These are phyloP conservation scores for Laguncularia racemosa DNA, from an alignment of 345 rosid genomes.

Conservation along the genomic window DNA sequence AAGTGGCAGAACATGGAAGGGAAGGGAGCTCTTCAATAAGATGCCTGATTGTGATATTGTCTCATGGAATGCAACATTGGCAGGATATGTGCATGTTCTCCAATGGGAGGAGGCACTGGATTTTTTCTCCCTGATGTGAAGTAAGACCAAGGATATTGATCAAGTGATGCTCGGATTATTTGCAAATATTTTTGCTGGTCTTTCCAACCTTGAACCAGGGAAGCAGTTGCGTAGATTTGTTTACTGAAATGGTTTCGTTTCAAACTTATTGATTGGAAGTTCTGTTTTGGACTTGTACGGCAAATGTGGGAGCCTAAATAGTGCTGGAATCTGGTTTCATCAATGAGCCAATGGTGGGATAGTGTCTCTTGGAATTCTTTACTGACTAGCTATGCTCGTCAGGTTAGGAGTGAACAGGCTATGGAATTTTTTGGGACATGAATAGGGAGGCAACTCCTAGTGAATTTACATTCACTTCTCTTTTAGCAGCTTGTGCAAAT, in stretches of 20 bases:
- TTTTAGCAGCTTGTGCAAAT: conserved; percentile 72
- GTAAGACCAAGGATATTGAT: conserved; percentile 41
- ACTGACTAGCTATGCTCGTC: conserved; percentile 56
- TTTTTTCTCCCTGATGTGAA: conserved; percentile 42
- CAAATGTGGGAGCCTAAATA: conserved; percentile 46
- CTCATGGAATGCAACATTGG: conserved; percentile 85
- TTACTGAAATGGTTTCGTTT: conserved; percentile 41
- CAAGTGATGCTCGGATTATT: conserved; percentile 52
- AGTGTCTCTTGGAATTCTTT: conserved; percentile 77
- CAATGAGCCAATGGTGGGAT: conserved; percentile 60
- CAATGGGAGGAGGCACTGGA: conserved; percentile 66
- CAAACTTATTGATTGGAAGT: conserved; percentile 50
- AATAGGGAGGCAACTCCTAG: conserved; percentile 56
- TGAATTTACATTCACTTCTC: conserved; percentile 54
- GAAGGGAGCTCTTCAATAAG: conserved; percentile 59
- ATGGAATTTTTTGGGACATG: conserved; percentile 56
- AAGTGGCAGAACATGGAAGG: conserved; percentile 50
- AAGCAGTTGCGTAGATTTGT: conserved; percentile 71
- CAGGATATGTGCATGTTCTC: conserved; percentile 44
- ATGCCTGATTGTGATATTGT: conserved; percentile 71
- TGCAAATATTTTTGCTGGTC: conserved; percentile 57
- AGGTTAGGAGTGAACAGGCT: conserved; percentile 54
- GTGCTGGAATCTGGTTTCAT: conserved; percentile 48
- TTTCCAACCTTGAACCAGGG: conserved; percentile 64
- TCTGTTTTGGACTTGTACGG: conserved; percentile 72